These are phyloP conservation scores for Hibiscus tridactylites DNA, from an alignment of 345 rosid genomes.

Conservation along the genomic window DNA sequence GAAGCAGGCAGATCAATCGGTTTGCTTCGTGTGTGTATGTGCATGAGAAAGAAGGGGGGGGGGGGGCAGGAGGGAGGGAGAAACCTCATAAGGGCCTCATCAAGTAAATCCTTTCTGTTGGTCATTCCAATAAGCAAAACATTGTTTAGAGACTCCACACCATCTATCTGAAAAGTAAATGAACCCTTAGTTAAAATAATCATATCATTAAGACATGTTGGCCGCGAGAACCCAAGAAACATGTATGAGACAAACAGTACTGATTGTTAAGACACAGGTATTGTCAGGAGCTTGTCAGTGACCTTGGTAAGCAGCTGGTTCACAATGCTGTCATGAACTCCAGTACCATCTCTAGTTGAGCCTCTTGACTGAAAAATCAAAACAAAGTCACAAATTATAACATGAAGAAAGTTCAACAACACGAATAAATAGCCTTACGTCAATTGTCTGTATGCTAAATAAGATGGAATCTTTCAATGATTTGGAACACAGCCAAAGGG, in stretches of 20 bases:
- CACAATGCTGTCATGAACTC: conserved; percentile 97
- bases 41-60: background rate
- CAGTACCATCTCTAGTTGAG: conserved; percentile 94
- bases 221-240: conserved; percentile 6
- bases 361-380: conserved; percentile 73
- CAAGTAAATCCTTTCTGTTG: conserved; percentile 97
- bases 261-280: conserved; percentile 6
- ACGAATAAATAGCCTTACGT: background rate
- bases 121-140: conserved; percentile 99
- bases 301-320: conserved; percentile 99
- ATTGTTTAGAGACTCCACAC: conserved; percentile 98
- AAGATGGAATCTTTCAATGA: background rate
- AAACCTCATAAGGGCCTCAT: conserved; percentile 96
- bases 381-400: background rate
- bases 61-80: conserved; percentile 10
- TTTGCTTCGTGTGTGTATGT: background rate
- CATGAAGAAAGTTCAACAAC: background rate
- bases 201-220: background rate
- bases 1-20: background rate
- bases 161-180: conserved; percentile 81
- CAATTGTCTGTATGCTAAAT: background rate
- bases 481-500: background rate
- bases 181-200: conserved; percentile 8
- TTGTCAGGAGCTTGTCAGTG: conserved; percentile 12
- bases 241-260: background rate